These are phyloP conservation scores for Fraxinus excelsior DNA, from an alignment of 257 asterid species.

Conservation along the genomic window DNA sequence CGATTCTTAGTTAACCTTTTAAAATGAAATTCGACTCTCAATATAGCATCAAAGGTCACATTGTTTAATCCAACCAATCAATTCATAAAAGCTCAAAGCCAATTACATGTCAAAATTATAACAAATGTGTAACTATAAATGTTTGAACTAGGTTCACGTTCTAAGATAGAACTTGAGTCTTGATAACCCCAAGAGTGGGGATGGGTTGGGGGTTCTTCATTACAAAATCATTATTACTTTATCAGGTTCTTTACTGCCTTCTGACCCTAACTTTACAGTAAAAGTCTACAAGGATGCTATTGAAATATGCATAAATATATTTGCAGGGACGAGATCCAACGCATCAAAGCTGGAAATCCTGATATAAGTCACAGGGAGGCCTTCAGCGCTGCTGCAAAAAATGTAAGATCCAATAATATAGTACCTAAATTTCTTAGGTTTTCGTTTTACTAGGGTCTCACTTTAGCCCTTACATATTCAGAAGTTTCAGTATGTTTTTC, in stretches of 20 bases:
- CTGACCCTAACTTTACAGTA: background rate
- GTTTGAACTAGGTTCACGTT: too few relatives aligned
- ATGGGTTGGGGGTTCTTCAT: background rate
- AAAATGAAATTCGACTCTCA: too few relatives aligned
- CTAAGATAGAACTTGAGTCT: background rate
- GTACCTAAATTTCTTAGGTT: conserved; percentile 24
- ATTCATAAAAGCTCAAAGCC: too few relatives aligned
- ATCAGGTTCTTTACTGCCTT: background rate
- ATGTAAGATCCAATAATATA: conserved; percentile 71
- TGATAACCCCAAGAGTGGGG: background rate
- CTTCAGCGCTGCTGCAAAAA: conserved; percentile 99
- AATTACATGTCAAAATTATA: too few relatives aligned
- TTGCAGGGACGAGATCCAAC: conserved; percentile 99
- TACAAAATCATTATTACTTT: background rate
- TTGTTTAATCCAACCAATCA: too few relatives aligned
- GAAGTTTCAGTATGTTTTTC: background rate
- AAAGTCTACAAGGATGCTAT: background rate
- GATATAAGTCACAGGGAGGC: conserved; percentile 99
- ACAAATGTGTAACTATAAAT: too few relatives aligned
- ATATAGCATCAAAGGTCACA: too few relatives aligned
- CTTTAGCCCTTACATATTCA: background rate
- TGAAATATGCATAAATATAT: background rate
- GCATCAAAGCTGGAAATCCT: conserved; percentile 99
- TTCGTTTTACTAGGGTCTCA: conserved; percentile 7
- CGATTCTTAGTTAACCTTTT: too few relatives aligned